Percentiles rank a stretch among this genome's conserved stretches.
These are phyloP conservation scores for Wakefieldia striispora DNA, from an alignment of 768 basidiomycete species.

Conservation along the genomic window DNA sequence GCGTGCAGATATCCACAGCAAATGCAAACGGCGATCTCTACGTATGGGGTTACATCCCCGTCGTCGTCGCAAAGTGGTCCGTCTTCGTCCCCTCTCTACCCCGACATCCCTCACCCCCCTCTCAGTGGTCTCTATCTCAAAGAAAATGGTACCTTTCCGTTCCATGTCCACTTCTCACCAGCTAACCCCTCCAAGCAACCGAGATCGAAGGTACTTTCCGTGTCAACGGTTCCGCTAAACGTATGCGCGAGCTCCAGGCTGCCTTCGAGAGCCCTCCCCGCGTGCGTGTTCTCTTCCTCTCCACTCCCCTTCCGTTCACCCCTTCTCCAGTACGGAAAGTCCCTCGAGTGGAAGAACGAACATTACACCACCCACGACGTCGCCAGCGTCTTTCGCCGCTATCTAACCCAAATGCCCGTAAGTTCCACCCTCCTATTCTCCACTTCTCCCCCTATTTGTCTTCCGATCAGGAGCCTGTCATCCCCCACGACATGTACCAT, in stretches of 20 bases:
- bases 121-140: constrained; percentile 89
- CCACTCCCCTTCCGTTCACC: constrained; percentile 1
- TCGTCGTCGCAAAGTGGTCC: constrained; percentile 96
- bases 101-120: constrained; percentile 6
- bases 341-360: constrained; percentile 85
- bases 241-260: constrained; percentile 94
- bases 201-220: constrained; percentile 94
- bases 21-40: constrained; percentile 79
- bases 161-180: not conserved
- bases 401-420: constrained; percentile 95
- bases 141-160: constrained; percentile 65
- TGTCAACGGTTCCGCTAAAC: constrained; percentile 90
- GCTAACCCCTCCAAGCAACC: constrained; percentile 52
- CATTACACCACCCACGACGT: constrained; percentile 94
- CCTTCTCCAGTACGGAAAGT: constrained; percentile 78
- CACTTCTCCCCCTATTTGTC: constrained; percentile 5
- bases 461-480: constrained; percentile 78
- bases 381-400: constrained; percentile 93
- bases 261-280: constrained; percentile 86
- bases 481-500: constrained; percentile 88
- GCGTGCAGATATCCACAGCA: constrained; percentile 91
- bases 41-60: constrained; percentile 93
- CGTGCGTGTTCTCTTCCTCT: constrained; percentile 41
- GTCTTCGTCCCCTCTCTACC: constrained; percentile 21
- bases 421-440: constrained; percentile 32